Evolutionary conservation across 352 stramenopile species (phyloP).

Genomic region (Phytophthora citricola): DNA sequence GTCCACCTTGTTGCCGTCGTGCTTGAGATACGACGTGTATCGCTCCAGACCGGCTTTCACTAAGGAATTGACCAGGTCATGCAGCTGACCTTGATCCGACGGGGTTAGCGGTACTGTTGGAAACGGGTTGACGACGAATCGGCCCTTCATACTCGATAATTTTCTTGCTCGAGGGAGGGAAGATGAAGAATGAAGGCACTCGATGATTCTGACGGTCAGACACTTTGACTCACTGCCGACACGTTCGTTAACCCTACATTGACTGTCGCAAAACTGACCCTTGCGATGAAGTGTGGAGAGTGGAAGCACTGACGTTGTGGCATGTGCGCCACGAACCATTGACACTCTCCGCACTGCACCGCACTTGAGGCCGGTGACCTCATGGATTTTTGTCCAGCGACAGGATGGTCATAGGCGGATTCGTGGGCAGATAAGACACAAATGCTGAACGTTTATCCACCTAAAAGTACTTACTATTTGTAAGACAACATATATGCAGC

Average conservation of each 20-base stretch:
- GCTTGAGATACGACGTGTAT: constrained; percentile 39
- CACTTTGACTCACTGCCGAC: constrained; percentile 12
- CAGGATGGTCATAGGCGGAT: constrained; percentile 6
- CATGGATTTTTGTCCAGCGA: constrained; percentile 22
- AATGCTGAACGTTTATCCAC: background rate
- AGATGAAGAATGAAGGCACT: constrained; percentile 18
- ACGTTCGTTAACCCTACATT: background rate
- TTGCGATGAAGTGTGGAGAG: background rate
- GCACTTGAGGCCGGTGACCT: constrained; percentile 30
- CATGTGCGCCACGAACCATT: constrained; percentile 19
- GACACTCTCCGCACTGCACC: constrained; percentile 33
- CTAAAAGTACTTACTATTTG: background rate
- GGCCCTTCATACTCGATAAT: constrained; percentile 25
- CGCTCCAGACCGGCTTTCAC: constrained; percentile 31
- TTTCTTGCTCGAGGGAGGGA: background rate
- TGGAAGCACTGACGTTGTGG: constrained; percentile 10
- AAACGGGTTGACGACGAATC: constrained; percentile 46
- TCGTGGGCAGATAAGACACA: constrained; percentile 1
- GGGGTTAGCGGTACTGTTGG: constrained; percentile 25
- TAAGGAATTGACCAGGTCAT: constrained; percentile 29
- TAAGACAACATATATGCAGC: background rate
- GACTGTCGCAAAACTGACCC: constrained; percentile 13
- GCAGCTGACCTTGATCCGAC: constrained; percentile 28
- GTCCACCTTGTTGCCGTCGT: constrained; percentile 37
- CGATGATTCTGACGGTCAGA: constrained; percentile 1